Percentiles rank a stretch among this genome's conserved stretches.
These are phyloP conservation scores for Globisporangium perplexum DNA, from an alignment of 352 stramenopile species.

Conservation along the genomic window DNA sequence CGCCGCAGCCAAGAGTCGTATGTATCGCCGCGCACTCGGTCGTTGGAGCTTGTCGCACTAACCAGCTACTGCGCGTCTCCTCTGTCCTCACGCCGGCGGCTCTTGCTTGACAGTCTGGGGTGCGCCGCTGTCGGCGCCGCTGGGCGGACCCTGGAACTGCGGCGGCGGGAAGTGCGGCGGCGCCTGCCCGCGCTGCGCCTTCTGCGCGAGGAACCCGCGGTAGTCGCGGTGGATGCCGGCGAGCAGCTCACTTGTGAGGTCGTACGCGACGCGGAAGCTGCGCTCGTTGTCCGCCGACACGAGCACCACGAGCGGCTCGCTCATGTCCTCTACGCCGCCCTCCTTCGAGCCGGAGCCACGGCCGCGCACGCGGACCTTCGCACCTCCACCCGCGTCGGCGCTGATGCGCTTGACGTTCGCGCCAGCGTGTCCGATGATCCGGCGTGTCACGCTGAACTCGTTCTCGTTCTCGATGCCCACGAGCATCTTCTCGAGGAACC, in stretches of 20 bases:
- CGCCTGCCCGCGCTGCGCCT: constrained; percentile 12
- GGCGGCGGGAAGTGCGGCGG: constrained; percentile 8
- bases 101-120: constrained; percentile 11
- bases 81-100: background rate
- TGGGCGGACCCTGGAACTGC: background rate
- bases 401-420: constrained; percentile 88
- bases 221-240: constrained; percentile 72
- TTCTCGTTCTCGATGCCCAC: constrained; percentile 85
- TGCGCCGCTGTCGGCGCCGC: background rate
- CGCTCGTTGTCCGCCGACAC: constrained; percentile 84
- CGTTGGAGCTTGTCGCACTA: background rate
- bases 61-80: background rate
- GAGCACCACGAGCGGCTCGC: constrained; percentile 79
- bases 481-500: constrained; percentile 66
- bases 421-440: constrained; percentile 74
- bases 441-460: constrained; percentile 79
- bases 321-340: constrained; percentile 52
- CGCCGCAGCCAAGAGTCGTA: background rate
- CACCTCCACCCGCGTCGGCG: constrained; percentile 66
- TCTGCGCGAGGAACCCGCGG: constrained; percentile 50
- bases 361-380: constrained; percentile 83
- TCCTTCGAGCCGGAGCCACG: constrained; percentile 78
- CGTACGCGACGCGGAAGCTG: constrained; percentile 74
- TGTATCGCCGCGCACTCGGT: background rate
- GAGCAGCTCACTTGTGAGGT: constrained; percentile 61